Evolutionary conservation across 495 filamentous ascomycete genomes (phyloP).

Genomic region (Paragyromitra xinjiangensis): DNA sequence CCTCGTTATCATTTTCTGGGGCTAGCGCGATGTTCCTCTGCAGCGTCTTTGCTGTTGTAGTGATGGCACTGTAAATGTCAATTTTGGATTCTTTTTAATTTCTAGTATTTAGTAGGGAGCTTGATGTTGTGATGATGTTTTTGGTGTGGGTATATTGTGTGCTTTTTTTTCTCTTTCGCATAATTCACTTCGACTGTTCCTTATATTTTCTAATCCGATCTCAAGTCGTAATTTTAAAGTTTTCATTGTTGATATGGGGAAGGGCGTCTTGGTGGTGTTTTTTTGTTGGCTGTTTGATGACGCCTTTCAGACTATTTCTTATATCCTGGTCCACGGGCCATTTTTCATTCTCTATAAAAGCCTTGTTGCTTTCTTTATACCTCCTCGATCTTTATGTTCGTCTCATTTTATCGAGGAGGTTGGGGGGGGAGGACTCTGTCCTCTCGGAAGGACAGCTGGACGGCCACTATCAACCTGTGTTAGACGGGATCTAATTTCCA

Average conservation of each 20-base stretch:
- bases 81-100: constrained; percentile 17
- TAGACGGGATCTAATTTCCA: constrained; percentile 1
- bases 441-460: constrained; percentile 32
- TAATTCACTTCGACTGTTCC: constrained; percentile 15
- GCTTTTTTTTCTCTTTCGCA: constrained; percentile 19
- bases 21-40: constrained; percentile 28
- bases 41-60: constrained; percentile 10
- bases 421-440: constrained; percentile 7
- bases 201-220: constrained; percentile 35
- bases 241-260: constrained; percentile 31
- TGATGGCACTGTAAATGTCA: constrained; percentile 24
- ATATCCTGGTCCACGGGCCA: constrained; percentile 9
- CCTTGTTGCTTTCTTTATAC: constrained; percentile 25
- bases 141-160: constrained; percentile 38
- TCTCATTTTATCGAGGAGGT: constrained; percentile 22
- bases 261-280: constrained; percentile 39
- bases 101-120: constrained; percentile 45
- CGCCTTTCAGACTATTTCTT: constrained; percentile 30
- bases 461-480: constrained; percentile 14
- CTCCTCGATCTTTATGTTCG: constrained; percentile 28
- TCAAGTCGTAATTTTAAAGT: neutral
- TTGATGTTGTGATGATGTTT: constrained; percentile 49
- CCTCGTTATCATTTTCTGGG: constrained; percentile 28
- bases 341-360: constrained; percentile 29
- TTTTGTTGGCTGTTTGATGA: constrained; percentile 37